Conservation (phyloP, 306 rosid species). For the Corylus americana region DNA sequence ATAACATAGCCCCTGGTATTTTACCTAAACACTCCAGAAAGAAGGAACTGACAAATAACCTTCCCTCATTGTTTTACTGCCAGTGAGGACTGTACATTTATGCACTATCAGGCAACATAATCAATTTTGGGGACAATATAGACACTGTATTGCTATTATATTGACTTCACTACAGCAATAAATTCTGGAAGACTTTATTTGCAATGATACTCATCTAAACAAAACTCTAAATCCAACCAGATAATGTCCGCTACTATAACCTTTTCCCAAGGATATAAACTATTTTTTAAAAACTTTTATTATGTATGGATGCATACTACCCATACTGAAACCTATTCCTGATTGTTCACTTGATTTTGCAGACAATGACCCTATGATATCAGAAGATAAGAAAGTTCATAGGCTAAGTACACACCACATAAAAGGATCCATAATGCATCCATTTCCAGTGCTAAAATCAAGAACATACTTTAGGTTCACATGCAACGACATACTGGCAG, state of each 20-base stretch:
- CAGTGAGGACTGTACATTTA: too few species aligned
- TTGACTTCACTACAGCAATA: too few species aligned
- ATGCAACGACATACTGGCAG: conserved; percentile 93
- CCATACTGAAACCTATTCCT: neutral
- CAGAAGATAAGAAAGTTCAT: neutral
- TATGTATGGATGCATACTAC: neutral
- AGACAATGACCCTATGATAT: neutral
- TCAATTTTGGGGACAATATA: too few species aligned
- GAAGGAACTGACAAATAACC: too few species aligned
- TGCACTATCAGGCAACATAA: too few species aligned
- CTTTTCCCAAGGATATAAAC: neutral
- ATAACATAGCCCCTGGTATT: neutral
- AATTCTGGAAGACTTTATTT: too few species aligned
- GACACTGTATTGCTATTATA: too few species aligned
- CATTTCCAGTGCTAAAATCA: conserved; percentile 4
- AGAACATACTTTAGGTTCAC: conserved; percentile 82
- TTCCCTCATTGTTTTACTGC: too few species aligned
- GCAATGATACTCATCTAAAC: neutral
- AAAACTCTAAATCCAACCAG: neutral
- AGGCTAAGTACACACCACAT: conserved; percentile 17
- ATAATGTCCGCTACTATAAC: neutral
- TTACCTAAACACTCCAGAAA: neutral
- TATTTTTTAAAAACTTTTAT: neutral
- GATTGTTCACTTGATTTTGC: neutral
- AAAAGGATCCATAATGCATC: conserved; percentile 11